phyloP scores from a whole-genome alignment of 306 rosid genomes.

The Medicago arabica region DNA sequence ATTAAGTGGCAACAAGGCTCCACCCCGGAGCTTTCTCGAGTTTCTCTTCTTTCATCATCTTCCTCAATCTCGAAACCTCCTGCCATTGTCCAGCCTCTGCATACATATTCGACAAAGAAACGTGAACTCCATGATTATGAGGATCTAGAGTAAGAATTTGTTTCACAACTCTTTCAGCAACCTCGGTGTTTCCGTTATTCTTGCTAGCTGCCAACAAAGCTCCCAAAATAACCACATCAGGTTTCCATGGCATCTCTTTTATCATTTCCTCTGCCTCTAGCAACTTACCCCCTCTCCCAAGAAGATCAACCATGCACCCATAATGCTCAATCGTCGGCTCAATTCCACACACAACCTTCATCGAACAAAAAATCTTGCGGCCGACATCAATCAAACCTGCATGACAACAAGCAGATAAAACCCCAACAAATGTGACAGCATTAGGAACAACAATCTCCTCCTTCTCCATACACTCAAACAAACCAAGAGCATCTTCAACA shows the following conservation, averaged over 20 bases:
- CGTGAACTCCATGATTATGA: slow-evolving; percentile 52
- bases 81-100: slow-evolving; percentile 64
- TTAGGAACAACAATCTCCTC: slow-evolving; percentile 49
- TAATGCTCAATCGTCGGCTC: slow-evolving; percentile 57
- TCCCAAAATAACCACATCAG: too few relatives aligned
- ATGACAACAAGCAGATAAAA: slow-evolving; percentile 60
- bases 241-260: slow-evolving; percentile 41
- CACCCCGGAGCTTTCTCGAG: slow-evolving; percentile 56
- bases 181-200: slow-evolving; percentile 47
- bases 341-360: slow-evolving; percentile 47
- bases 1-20: slow-evolving; percentile 50
- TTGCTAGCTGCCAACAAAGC: slow-evolving; percentile 50
- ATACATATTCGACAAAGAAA: slow-evolving; percentile 60
- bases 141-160: slow-evolving; percentile 56
- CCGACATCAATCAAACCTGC: slow-evolving; percentile 55
- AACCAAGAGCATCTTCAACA: slow-evolving; percentile 47
- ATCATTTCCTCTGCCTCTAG: slow-evolving; percentile 50
- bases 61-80: slow-evolving; percentile 53
- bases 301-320: slow-evolving; percentile 62
- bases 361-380: slow-evolving; percentile 38
- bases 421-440: slow-evolving; percentile 53
- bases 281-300: slow-evolving; percentile 47
- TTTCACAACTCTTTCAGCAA: slow-evolving; percentile 53
- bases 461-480: slow-evolving; percentile 45
- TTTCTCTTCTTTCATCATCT: slow-evolving; percentile 54